Percentiles rank a stretch among this genome's conserved stretches.
Conservation (phyloP, 495 filamentous ascomycete species). For the Penicillium lividum region DNA sequence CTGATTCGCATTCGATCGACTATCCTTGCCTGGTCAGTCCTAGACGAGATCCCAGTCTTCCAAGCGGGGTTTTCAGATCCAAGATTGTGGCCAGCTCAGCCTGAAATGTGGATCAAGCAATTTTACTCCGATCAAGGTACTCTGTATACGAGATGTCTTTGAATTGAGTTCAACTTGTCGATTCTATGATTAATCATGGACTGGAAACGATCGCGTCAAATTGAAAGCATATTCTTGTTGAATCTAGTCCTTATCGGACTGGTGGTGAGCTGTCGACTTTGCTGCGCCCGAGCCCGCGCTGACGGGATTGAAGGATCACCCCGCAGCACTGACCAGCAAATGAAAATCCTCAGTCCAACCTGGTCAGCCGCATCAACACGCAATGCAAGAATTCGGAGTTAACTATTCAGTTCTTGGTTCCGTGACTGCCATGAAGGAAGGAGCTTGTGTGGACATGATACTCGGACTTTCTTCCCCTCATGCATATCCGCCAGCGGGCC, state of each 20-base stretch:
- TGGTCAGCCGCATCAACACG: conserved; percentile 9
- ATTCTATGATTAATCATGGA: not conserved
- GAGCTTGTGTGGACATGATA: conserved; percentile 8
- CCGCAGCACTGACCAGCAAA: conserved; percentile 9
- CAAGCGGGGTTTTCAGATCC: conserved; percentile 20
- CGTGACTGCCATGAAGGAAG: not conserved
- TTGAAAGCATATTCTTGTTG: not conserved
- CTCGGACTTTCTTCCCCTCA: conserved; percentile 9
- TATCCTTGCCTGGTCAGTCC: not conserved
- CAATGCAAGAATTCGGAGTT: not conserved
- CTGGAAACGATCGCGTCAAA: not conserved
- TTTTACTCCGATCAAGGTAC: conserved; percentile 20
- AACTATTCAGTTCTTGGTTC: not conserved
- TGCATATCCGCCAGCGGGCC: conserved; percentile 17
- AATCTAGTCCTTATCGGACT: conserved; percentile 18
- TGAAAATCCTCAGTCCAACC: not conserved
- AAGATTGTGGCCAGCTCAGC: conserved; percentile 17
- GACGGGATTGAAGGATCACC: conserved; percentile 12
- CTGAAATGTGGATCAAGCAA: conserved; percentile 18
- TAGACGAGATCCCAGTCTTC: not conserved
- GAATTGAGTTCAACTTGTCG: conserved; percentile 21
- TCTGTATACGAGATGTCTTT: conserved; percentile 5
- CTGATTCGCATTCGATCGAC: conserved; percentile 1
- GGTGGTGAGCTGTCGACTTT: conserved; percentile 13
- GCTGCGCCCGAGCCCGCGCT: conserved; percentile 18